These are phyloP conservation scores for Corylus americana DNA, from an alignment of 306 rosid species.

Conservation along the genomic window DNA sequence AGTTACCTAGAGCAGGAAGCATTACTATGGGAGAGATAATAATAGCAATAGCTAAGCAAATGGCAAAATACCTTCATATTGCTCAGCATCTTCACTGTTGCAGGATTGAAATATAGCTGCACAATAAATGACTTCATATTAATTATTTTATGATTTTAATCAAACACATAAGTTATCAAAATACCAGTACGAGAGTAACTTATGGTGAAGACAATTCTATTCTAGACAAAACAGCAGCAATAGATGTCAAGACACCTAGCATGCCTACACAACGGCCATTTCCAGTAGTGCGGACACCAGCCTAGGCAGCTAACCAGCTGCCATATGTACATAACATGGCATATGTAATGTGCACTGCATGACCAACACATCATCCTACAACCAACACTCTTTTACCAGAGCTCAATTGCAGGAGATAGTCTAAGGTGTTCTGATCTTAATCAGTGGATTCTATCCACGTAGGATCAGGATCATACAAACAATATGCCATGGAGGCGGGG, in stretches of 20 bases:
- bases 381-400: not conserved
- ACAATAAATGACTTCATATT: constrained; percentile 28
- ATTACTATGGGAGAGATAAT: constrained; percentile 20
- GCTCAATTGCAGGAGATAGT: not conserved
- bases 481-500: not conserved
- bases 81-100: constrained; percentile 99
- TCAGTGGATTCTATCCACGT: not conserved
- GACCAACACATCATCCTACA: not conserved
- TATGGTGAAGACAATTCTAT: constrained; percentile 1
- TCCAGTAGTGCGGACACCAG: not conserved
- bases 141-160: constrained; percentile 1
- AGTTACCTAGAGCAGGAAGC: not conserved
- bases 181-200: not conserved
- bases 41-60: constrained; percentile 30
- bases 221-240: constrained; percentile 15
- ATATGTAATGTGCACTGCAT: not conserved
- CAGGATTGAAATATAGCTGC: constrained; percentile 99
- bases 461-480: not conserved
- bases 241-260: not conserved
- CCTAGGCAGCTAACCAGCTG: not conserved
- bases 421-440: not conserved
- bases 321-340: not conserved
- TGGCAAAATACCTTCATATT: constrained; percentile 79
- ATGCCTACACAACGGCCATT: constrained; percentile 1
- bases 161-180: constrained; percentile 3